Base-by-base conservation (phyloP, 139 green algal species). In the Haematococcus sp. region DNA sequence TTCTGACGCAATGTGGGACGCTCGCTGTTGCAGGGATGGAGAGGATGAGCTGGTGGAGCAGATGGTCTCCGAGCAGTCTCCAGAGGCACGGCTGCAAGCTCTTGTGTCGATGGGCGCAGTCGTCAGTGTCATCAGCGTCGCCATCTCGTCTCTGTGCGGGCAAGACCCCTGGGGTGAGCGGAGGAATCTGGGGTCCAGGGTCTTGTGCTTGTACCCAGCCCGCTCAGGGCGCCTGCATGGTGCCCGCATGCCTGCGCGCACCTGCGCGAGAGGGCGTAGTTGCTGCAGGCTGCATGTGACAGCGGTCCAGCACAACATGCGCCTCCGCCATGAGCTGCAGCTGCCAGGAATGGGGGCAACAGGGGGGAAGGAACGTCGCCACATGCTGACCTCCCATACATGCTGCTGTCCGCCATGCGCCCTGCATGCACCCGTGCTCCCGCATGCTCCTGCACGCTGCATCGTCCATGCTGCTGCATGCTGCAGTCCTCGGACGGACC, bases 81-180 rank as follows among this genome's bases (percentile, higher is more conserved):
- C 79, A 20, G 79, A 78, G 28, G 52, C 54, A 19, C 71, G 70
- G 55, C 33, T 84, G 43, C 69, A 76, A 43, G 75, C 63, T 0
- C 59, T 30, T 20, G 46, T 70, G 7, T 55, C 63, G 28, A 13
- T 84, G 7, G 73, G 52, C 7, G 69, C 46, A 1, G 35, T 43
- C 0, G 28, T 81, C 15, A 72, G 54, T 0, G 17, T 71, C 1
- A 64, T 67, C 13, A 31, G 73, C 0, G 56, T 84, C 2, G 23
- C 76, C 23, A 35, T 84, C 20, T 31, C 69, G 1, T 40, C 32
- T 0, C 63, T 84, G 25, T 44, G 67, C 11, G 56, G 44, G 27
- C n/a, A 78, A 27, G 79, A 84, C 70, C 79, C 79, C 4, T 78
- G 69, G 69, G 79, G 73, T 79, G 28, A 25, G 67, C 60, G 4